Evolutionary conservation across 1,139 yeast genomes (phyloP).

Genomic region (Pichia sp.): DNA sequence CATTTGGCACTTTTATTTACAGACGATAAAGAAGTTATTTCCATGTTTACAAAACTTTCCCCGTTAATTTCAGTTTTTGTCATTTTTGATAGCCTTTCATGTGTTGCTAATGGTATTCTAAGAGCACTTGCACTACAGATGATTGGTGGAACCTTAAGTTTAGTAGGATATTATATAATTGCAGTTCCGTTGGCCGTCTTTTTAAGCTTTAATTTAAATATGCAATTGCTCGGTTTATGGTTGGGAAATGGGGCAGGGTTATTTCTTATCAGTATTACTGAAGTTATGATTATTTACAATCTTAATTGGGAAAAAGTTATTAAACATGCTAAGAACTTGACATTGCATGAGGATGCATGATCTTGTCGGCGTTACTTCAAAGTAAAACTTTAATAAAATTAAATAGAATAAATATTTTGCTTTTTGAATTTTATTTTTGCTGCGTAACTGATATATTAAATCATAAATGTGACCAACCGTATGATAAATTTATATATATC

Average conservation of each 20-base stretch:
- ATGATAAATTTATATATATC: too few relatives aligned
- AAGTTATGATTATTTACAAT: conserved; percentile 43
- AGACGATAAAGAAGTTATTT: conserved; percentile 57
- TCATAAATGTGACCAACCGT: too few relatives aligned
- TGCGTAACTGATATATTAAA: too few relatives aligned
- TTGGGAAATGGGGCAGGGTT: conserved; percentile 78
- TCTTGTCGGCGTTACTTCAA: too few relatives aligned
- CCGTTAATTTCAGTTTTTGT: conserved; percentile 73
- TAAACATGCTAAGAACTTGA: conserved; percentile 17
- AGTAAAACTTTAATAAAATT: too few relatives aligned
- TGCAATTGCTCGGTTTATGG: conserved; percentile 74
- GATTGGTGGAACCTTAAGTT: conserved; percentile 73
- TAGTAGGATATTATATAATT: conserved; percentile 63
- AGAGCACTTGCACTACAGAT: conserved; percentile 86
- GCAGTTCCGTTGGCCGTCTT: conserved; percentile 68
- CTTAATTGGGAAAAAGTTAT: conserved; percentile 51
- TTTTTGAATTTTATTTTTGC: too few relatives aligned
- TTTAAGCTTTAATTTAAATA: conserved; percentile 49
- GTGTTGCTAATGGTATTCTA: conserved; percentile 77
- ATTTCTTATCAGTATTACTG: conserved; percentile 59
- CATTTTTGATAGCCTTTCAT: conserved; percentile 74
- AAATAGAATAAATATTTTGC: too few relatives aligned
- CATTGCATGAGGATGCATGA: conserved; percentile 3
- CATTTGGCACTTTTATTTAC: conserved; percentile 65
- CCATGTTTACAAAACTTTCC: conserved; percentile 43